phyloP scores from a whole-genome alignment of 768 basidiomycete species.

The Hirschioporus abietinus region DNA sequence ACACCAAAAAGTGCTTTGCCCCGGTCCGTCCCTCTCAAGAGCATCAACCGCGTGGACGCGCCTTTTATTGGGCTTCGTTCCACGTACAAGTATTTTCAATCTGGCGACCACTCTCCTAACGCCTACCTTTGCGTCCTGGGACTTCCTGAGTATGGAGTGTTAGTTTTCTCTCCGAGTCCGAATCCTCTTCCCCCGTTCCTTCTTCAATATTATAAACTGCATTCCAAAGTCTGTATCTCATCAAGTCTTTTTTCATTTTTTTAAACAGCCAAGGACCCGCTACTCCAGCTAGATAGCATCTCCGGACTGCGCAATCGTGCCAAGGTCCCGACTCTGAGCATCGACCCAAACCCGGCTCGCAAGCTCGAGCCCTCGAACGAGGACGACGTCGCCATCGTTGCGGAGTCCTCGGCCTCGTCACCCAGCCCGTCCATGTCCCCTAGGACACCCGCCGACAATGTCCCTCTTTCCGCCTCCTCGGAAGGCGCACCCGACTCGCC shows the following conservation, averaged over 20 bases:
- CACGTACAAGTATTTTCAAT: not conserved
- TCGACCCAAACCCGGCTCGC: not conserved
- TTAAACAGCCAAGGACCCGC: conserved; percentile 4
- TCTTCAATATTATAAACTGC: too few relatives aligned
- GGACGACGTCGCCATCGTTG: not conserved
- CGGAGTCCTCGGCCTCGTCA: conserved; percentile 1
- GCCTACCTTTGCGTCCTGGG: conserved; percentile 3
- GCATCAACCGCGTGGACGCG: not conserved
- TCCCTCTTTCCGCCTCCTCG: not conserved
- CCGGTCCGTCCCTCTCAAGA: not conserved
- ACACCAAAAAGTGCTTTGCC: too few relatives aligned
- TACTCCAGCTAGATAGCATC: not conserved
- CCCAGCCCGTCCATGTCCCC: conserved; percentile 1
- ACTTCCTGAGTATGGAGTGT: conserved; percentile 7
- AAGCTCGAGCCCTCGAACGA: not conserved
- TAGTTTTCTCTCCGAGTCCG: conserved; percentile 1
- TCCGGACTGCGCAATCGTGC: not conserved
- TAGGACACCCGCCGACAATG: not conserved
- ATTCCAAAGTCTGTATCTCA: too few relatives aligned
- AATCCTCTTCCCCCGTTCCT: not conserved
- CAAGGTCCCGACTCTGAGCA: not conserved
- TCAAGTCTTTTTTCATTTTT: conserved; percentile 1
- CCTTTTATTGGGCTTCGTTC: not conserved
- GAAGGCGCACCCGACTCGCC: conserved; percentile 4
- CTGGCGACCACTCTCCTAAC: conserved; percentile 5